Conservation (phyloP, 139 green algal species). For the Spirogloea muscicola region DNA sequence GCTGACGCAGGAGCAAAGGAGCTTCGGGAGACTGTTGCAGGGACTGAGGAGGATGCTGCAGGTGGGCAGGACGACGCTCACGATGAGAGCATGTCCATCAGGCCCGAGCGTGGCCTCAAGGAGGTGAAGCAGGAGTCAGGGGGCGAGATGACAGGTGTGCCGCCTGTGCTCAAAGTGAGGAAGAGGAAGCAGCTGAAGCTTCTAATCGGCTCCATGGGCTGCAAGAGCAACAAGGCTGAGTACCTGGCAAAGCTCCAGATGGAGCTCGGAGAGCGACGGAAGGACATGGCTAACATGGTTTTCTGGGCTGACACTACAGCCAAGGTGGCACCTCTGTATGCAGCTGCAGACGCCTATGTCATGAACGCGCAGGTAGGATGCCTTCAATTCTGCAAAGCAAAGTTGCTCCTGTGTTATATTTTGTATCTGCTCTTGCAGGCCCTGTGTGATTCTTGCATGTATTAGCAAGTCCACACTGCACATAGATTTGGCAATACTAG, state of each 20-base stretch:
- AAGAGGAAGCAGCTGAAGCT: constrained; percentile 10
- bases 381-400: too few species aligned
- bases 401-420: too few species aligned
- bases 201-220: constrained; percentile 25
- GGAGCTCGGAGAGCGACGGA: not conserved
- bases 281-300: not conserved
- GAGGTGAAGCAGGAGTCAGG: not conserved
- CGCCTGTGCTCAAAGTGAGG: not conserved
- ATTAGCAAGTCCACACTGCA: too few species aligned
- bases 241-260: constrained; percentile 4
- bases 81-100: too few species aligned
- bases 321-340: constrained; percentile 21
- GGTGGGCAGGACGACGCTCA: too few species aligned
- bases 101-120: too few species aligned
- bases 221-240: constrained; percentile 38
- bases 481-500: too few species aligned
- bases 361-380: constrained; percentile 40
- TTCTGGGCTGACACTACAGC: constrained; percentile 24
- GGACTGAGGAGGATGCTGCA: not conserved
- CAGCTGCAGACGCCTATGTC: constrained; percentile 29
- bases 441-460: too few species aligned
- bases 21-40: too few species aligned
- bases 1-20: too few species aligned
- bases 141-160: not conserved
- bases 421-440: too few species aligned